Evolutionary conservation across 1,139 yeast species (phyloP).

Genomic region (Zhuliangozyma blackwelliae): DNA sequence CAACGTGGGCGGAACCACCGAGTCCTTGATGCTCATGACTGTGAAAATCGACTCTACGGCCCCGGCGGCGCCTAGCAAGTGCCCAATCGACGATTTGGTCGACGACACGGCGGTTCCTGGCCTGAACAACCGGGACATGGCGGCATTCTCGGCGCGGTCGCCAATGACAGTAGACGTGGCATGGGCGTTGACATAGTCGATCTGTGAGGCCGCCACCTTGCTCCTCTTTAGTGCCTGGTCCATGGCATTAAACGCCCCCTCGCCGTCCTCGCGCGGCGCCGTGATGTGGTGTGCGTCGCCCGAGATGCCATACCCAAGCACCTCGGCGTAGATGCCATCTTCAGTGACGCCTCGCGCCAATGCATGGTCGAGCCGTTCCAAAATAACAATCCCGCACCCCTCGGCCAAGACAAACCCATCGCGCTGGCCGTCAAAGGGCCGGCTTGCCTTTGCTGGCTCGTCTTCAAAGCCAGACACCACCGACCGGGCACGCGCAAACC

Average conservation of each 20-base stretch:
- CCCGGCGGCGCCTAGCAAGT: constrained; percentile 93
- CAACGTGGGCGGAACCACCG: constrained; percentile 72
- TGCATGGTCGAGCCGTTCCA: constrained; percentile 81
- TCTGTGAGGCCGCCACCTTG: constrained; percentile 32
- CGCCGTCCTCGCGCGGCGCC: constrained; percentile 79
- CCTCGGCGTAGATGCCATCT: constrained; percentile 69
- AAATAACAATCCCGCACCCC: constrained; percentile 78
- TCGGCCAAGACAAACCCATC: constrained; percentile 92
- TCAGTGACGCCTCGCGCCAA: constrained; percentile 48
- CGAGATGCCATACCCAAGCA: constrained; percentile 82
- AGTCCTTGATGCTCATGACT: constrained; percentile 55
- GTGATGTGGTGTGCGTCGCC: constrained; percentile 95
- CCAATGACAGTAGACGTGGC: constrained; percentile 93
- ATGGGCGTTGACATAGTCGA: constrained; percentile 89
- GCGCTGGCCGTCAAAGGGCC: constrained; percentile 81
- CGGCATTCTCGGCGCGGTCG: constrained; percentile 81
- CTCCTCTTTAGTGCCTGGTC: constrained; percentile 61
- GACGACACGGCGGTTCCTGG: constrained; percentile 55
- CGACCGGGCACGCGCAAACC: constrained; percentile 87
- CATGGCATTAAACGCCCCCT: constrained; percentile 87
- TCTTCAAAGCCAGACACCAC: constrained; percentile 63
- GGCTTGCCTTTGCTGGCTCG: constrained; percentile 60
- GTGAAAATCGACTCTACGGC: constrained; percentile 88
- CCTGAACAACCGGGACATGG: constrained; percentile 55
- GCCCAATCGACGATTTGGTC: constrained; percentile 92